Evolutionary conservation across 2,329 filamentous ascomycete genomes (phyloP).

Genomic region (Sphaerulina musiva): DNA sequence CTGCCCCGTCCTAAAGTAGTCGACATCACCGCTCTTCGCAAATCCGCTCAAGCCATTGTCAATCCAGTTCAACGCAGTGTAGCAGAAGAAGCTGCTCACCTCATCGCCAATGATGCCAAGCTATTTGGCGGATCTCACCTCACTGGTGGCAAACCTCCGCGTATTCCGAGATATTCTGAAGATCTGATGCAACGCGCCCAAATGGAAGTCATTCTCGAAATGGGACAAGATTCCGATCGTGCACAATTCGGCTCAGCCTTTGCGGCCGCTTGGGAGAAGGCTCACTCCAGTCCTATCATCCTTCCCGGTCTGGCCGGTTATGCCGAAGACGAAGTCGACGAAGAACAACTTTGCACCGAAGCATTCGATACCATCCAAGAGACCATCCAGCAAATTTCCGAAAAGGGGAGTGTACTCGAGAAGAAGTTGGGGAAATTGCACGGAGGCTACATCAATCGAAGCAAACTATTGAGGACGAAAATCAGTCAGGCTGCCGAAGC

Average conservation of each 20-base stretch:
- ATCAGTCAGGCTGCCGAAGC: constrained; percentile 63
- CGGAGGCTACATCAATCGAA: constrained; percentile 82
- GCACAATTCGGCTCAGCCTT: constrained; percentile 44
- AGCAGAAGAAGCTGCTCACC: constrained; percentile 66
- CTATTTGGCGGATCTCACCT: constrained; percentile 66
- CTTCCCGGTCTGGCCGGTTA: constrained; percentile 79
- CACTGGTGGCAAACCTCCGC: constrained; percentile 50
- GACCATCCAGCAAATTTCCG: constrained; percentile 64
- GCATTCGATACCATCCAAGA: constrained; percentile 73
- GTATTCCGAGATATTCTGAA: constrained; percentile 63
- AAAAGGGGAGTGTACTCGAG: constrained; percentile 78
- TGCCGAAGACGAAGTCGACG: constrained; percentile 63
- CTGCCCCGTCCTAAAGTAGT: constrained; percentile 71
- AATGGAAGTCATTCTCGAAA: constrained; percentile 67
- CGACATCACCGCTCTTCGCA: constrained; percentile 62
- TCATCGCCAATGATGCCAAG: constrained; percentile 76
- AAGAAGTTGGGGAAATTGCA: constrained; percentile 86
- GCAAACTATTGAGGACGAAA: constrained; percentile 73
- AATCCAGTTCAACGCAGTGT: constrained; percentile 65
- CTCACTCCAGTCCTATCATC: constrained; percentile 40
- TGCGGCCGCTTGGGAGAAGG: constrained; percentile 41
- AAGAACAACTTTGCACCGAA: constrained; percentile 57
- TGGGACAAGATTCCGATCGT: constrained; percentile 43
- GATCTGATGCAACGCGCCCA: constrained; percentile 66
- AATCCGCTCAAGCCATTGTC: constrained; percentile 53